These are phyloP conservation scores for Iris pallida DNA, from an alignment of 116 monocot genomes.

Conservation along the genomic window DNA sequence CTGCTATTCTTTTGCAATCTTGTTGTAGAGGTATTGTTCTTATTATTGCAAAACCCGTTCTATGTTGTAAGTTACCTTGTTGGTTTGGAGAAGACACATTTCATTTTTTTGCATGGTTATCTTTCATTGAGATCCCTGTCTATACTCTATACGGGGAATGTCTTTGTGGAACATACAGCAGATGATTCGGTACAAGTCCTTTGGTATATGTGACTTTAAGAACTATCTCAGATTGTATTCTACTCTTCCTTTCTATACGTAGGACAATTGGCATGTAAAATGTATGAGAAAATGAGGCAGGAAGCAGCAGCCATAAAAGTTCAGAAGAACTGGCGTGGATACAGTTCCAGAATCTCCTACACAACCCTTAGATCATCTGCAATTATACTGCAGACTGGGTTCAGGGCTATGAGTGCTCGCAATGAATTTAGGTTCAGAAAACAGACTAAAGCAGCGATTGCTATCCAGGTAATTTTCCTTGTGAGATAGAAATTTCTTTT, in stretches of 20 bases:
- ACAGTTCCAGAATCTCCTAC: constrained; percentile 57
- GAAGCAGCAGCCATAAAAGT: constrained; percentile 77
- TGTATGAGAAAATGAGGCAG: constrained; percentile 66
- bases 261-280: constrained; percentile 74
- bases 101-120: too few relatives aligned
- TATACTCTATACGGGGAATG: too few relatives aligned
- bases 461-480: constrained; percentile 65
- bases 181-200: too few relatives aligned
- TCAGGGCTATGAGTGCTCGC: constrained; percentile 73
- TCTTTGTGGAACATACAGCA: too few relatives aligned
- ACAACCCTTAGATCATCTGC: constrained; percentile 41
- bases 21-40: constrained; percentile 67
- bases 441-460: constrained; percentile 71
- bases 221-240: neutral
- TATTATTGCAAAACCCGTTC: neutral
- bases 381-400: constrained; percentile 67
- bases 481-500: neutral
- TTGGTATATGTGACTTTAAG: too few relatives aligned
- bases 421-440: constrained; percentile 77
- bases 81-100: too few relatives aligned
- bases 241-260: constrained; percentile 6
- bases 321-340: constrained; percentile 66
- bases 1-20: constrained; percentile 68
- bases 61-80: neutral
- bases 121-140: too few relatives aligned